Base-by-base conservation (phyloP, 1,284 basidiomycete species). In the Phaffia rhodozyma region DNA sequence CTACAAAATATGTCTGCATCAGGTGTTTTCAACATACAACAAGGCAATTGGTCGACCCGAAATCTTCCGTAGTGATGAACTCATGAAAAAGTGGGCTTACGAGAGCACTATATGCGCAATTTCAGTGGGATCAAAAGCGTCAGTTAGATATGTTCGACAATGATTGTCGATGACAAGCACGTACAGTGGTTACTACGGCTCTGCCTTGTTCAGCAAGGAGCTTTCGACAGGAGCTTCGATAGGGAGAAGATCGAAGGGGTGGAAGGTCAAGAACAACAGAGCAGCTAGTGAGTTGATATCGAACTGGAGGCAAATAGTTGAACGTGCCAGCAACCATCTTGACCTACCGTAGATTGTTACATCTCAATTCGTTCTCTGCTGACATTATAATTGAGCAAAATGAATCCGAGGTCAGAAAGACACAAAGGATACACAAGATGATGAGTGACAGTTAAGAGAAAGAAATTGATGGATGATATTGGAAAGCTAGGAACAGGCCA, bases 131-230 rank as follows among this genome's bases (percentile, higher is more conserved):
- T 18, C 23, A 47, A 6, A 1, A 5, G 47, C 25, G 9, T 16
- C 48, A 29, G 16, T 50, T 25, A 50, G 48, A 32, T n/a, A 20
- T 51, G n/a, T 23, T 25, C 38, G 34, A 38, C 52, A 48, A 5
- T 51, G 7, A 9, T 6, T 16, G 7, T 18, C 6, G 11, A 25
- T 11, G 20, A 11, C 52, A 34, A 29, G 29, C 1, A 55, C 62
- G 21, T 7, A 63, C 62, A 11, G 63, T 65, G 7, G 63, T 65
- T n/a, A 65, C 63, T 1, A 65, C 63, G 1, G 63, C 63, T 23
- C 55, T 60, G 3, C 63, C 63, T 54, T 65, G 58, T 32, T 60
- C 63, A 9, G 54, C 38, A 6, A 65, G 38, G 4, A 32, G 32
- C 32, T 65, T 65, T 27, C 63, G 43, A 52, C 63, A 65, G 6